Evolutionary conservation across 1,284 basidiomycete genomes (phyloP).

Genomic region (Malassezia dermatis): DNA sequence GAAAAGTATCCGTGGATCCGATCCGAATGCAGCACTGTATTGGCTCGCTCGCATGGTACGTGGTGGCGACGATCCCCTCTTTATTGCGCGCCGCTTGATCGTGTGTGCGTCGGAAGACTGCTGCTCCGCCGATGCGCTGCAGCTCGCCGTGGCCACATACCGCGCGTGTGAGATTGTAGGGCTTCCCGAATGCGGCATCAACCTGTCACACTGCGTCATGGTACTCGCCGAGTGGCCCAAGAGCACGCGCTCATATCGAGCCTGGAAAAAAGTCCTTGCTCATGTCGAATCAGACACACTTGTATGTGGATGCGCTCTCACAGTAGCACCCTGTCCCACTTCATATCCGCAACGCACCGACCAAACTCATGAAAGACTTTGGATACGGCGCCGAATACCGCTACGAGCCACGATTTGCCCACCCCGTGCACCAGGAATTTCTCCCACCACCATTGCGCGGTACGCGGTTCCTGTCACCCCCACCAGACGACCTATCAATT

Average conservation of each 20-base stretch:
- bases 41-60: conserved; percentile 54
- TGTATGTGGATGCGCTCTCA: conserved; percentile 38
- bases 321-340: conserved; percentile 58
- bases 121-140: conserved; percentile 59
- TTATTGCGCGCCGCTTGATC: conserved; percentile 67
- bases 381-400: conserved; percentile 54
- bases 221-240: conserved; percentile 75
- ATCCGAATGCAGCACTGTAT: conserved; percentile 72
- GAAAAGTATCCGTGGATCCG: conserved; percentile 69
- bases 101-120: conserved; percentile 78
- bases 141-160: conserved; percentile 38
- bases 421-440: conserved; percentile 51
- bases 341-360: conserved; percentile 76
- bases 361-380: conserved; percentile 66
- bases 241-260: conserved; percentile 56
- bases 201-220: conserved; percentile 65
- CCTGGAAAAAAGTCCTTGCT: conserved; percentile 36
- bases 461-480: conserved; percentile 54
- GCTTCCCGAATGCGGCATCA: conserved; percentile 55
- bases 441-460: conserved; percentile 50
- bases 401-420: conserved; percentile 69
- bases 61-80: conserved; percentile 76
- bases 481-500: conserved; percentile 27
- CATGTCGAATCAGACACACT: conserved; percentile 29
- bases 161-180: conserved; percentile 57